A percentile compares a stretch with the other conserved stretches of the same genome.
These are phyloP conservation scores for Phoenix roebelenii DNA, from an alignment of 176 grass and related monocot species.

Conservation along the genomic window DNA sequence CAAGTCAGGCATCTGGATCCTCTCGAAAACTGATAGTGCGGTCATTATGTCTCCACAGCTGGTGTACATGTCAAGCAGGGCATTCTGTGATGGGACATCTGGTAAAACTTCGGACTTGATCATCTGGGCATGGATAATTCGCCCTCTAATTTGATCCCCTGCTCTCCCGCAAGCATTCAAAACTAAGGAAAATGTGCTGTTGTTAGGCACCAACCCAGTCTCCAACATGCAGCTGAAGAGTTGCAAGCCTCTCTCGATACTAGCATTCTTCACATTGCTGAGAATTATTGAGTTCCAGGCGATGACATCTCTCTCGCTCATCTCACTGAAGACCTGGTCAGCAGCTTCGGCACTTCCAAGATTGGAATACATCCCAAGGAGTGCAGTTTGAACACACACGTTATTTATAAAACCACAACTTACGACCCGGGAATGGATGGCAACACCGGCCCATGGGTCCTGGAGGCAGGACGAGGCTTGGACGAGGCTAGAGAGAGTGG, in stretches of 20 bases:
- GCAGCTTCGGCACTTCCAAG: slow-evolving; percentile 34
- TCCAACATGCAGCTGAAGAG: slow-evolving; percentile 43
- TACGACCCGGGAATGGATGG: slow-evolving; percentile 23
- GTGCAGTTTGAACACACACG: slow-evolving; percentile 52
- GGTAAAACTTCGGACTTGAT: slow-evolving; percentile 47
- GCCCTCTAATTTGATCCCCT: slow-evolving; percentile 26
- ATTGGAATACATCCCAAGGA: slow-evolving; percentile 63
- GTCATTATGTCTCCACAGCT: slow-evolving; percentile 45
- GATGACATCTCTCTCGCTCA: slow-evolving; percentile 41
- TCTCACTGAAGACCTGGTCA: slow-evolving; percentile 55
- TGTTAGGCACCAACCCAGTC: slow-evolving; percentile 27
- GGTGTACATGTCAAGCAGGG: slow-evolving; percentile 70
- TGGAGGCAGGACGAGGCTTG: slow-evolving; percentile 24
- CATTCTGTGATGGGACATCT: slow-evolving; percentile 57
- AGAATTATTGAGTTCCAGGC: slow-evolving; percentile 68
- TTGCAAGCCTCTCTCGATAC: slow-evolving; percentile 22
- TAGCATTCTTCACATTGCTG: slow-evolving; percentile 49
- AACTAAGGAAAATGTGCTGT: slow-evolving; percentile 42
- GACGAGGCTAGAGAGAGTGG: slow-evolving; percentile 52
- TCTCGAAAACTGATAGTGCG: slow-evolving; percentile 41
- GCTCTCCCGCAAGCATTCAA: slow-evolving; percentile 41
- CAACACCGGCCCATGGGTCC: slow-evolving; percentile 12
- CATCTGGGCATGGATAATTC: slow-evolving; percentile 59
- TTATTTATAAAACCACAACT: slow-evolving; percentile 36
- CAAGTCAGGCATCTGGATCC: slow-evolving; percentile 43